Evolutionary conservation across 805 yeast genomes (phyloP), one percentile per base, ranked within the genome.

Genomic region (Clavispora fructus): DNA sequence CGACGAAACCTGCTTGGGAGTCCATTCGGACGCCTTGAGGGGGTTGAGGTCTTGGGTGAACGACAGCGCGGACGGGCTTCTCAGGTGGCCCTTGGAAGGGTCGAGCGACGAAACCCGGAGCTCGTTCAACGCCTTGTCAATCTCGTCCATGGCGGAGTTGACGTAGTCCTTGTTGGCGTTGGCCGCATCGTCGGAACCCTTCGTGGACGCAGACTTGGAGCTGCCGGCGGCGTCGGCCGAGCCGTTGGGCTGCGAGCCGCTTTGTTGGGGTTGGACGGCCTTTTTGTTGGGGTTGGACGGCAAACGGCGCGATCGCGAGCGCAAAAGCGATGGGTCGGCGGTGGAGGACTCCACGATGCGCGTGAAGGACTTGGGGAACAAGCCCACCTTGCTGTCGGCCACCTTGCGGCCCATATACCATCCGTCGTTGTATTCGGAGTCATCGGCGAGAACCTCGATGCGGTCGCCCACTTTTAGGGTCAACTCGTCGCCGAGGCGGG

Each of bases 401-500:
- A 88, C 60, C 56, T 91, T 91, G 49, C 80, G 82, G 4, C 97
- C 96, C 75, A 87, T 85, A 61, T 85, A 94, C 99, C 99, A 94
- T 14, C 98, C 97, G 65, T 94, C 98, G 57, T 87, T 86, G 64
- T 86, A 94, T 59, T 88, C 97, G 51, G 84, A 79, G 66, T 94
- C 99, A 65, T 90, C 97, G 39, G 95, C 88, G 19, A 94, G 79
- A 7, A 94, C 88, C 62, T 89, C 95, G 47, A 94, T 75, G 50
- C 80, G 82, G 61, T 94, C 97, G 26, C 97, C 98, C 10, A 84
- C 78, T 41, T 73, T 76, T 55, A 94, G 74, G 40, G 83, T 80
- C 35, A 94, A 72, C 65, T 94, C 99, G 66, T 94, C 99, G 25
- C 88, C 96, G 51, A 91, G 72, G 43, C 98, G 77, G 40, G 95